phyloP scores from a whole-genome alignment of 176 grass and related monocot species.

The Tuctoria greenei region DNA sequence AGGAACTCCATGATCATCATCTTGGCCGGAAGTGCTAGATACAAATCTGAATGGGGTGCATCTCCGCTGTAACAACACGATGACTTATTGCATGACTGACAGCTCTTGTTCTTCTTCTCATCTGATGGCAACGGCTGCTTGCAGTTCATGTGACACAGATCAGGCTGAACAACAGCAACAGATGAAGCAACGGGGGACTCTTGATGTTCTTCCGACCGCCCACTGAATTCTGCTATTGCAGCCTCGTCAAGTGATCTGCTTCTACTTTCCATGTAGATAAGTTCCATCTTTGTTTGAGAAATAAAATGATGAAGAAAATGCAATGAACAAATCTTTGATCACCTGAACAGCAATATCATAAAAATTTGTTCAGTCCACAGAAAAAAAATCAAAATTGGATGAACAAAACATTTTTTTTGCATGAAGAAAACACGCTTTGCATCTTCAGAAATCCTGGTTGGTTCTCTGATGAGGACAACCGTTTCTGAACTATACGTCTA shows the following conservation, averaged over 20 bases:
- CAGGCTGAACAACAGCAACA: constrained; percentile 23
- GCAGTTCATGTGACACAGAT: constrained; percentile 28
- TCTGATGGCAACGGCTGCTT: constrained; percentile 36
- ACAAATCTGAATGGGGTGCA: constrained; percentile 18
- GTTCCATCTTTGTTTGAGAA: constrained; percentile 24
- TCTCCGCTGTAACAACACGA: constrained; percentile 33
- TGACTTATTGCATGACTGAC: constrained; percentile 30
- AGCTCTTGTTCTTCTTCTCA: constrained; percentile 39
- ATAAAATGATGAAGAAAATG: neutral
- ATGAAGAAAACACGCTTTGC: neutral
- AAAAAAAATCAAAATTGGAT: neutral
- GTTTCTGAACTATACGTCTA: neutral
- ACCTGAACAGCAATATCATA: constrained; percentile 30
- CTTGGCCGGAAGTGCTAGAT: constrained; percentile 40
- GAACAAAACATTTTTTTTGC: neutral
- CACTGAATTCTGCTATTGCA: constrained; percentile 45
- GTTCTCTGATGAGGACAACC: neutral
- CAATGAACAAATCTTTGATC: constrained; percentile 5
- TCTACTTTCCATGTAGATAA: constrained; percentile 42
- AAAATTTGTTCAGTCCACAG: constrained; percentile 18
- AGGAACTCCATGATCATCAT: constrained; percentile 63
- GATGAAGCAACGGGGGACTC: constrained; percentile 13
- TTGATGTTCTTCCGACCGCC: constrained; percentile 29
- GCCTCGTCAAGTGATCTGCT: constrained; percentile 20
- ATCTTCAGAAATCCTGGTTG: neutral